Conservation (phyloP, 495 filamentous ascomycete species). For the Astrocystis sublimbata region DNA sequence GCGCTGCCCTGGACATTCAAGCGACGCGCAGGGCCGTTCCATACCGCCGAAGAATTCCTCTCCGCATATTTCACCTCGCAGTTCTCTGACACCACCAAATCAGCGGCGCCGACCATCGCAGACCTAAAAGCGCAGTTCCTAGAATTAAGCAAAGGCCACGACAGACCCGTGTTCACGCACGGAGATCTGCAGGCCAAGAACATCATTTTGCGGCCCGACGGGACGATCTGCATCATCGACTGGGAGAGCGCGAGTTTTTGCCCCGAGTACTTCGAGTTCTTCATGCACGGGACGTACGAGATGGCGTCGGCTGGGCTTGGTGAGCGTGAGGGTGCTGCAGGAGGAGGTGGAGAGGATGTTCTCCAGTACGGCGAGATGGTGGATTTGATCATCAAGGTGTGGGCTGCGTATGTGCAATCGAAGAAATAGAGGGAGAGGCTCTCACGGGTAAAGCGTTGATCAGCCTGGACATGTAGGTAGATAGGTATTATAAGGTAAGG, state of each 20-base stretch:
- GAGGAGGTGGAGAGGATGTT: neutral
- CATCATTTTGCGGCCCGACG: neutral
- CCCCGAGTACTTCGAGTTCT: slow-evolving; percentile 2
- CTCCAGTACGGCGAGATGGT: neutral
- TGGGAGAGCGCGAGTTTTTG: neutral
- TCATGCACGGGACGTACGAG: neutral
- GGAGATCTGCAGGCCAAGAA: neutral
- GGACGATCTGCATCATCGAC: neutral
- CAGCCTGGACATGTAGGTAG: no score
- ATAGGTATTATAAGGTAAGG: no score
- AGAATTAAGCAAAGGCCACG: neutral
- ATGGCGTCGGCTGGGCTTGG: neutral
- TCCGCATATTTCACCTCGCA: neutral
- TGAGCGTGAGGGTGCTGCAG: no score
- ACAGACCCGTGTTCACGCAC: neutral
- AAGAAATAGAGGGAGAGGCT: no score
- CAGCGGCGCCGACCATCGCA: neutral
- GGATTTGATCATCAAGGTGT: neutral
- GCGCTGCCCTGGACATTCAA: neutral
- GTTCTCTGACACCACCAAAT: neutral
- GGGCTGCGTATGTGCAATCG: slow-evolving; percentile 34
- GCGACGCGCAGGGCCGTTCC: neutral
- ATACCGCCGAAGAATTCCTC: neutral
- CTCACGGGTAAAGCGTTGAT: no score
- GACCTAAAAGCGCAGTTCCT: neutral